Percentiles rank a stretch among this genome's conserved stretches.
Conservation (phyloP, 2,329 filamentous ascomycete species). For the Nigrospora osmanthi region DNA sequence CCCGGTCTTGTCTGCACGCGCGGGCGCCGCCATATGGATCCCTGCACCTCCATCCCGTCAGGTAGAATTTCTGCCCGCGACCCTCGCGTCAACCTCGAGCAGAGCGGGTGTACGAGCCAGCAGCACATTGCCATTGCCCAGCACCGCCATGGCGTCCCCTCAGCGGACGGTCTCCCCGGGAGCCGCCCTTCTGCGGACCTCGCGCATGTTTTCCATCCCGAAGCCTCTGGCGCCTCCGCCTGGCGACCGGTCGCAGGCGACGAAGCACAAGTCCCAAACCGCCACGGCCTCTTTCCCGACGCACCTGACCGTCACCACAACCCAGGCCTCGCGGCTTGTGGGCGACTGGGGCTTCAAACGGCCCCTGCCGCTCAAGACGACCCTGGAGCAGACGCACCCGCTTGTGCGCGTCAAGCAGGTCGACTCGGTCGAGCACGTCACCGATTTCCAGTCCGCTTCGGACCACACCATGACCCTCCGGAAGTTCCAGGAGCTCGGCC, state of each 20-base stretch:
- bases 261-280: conserved; percentile 50
- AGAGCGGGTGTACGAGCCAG: too few relatives aligned
- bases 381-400: conserved; percentile 64
- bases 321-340: conserved; percentile 59
- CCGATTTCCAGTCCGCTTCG: conserved; percentile 76
- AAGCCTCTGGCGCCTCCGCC: conserved; percentile 60
- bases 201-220: conserved; percentile 84
- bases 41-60: too few relatives aligned
- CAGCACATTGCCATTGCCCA: too few relatives aligned
- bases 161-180: conserved; percentile 45
- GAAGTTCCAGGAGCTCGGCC: conserved; percentile 78
- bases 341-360: conserved; percentile 95
- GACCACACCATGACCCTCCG: conserved; percentile 74
- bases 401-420: conserved; percentile 69
- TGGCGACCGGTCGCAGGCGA: conserved; percentile 37
- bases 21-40: too few relatives aligned
- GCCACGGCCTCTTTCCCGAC: conserved; percentile 75
- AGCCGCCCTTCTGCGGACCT: conserved; percentile 69
- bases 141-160: conserved; percentile 3
- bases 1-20: too few relatives aligned
- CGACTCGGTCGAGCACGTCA: conserved; percentile 81
- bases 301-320: conserved; percentile 74
- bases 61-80: too few relatives aligned
- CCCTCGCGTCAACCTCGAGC: too few relatives aligned
- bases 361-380: conserved; percentile 68